Base-by-base conservation (phyloP, 768 basidiomycete species). In the Boletus coccyginus region DNA sequence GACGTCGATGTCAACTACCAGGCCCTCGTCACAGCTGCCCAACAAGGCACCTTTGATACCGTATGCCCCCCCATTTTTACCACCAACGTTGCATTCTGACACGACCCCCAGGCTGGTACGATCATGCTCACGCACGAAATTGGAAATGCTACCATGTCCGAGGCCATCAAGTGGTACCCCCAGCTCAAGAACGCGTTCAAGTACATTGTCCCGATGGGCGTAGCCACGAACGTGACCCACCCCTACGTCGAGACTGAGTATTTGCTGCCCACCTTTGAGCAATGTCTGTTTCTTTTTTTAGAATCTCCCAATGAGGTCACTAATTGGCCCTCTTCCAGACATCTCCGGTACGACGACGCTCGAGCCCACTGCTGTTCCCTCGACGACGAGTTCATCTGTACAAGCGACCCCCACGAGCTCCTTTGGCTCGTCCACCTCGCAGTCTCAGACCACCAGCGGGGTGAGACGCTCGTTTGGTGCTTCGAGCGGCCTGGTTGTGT, bases 121-220 rank as follows among this genome's bases (percentile, higher is more conserved):
- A 82, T 85, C 56, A 74, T 84, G 48, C 67, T 85, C 52, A 78
- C 79, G 5, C 85, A 86, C 55, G 85, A 86, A 55, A 62, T 85
- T 55, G 81, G 81, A 63, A 82, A 81, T 57, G 84, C 73, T 57
- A 86, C 85, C 5, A 85, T 86, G 85, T 62, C 67, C n/a, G 75
- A 81, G 61, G 85, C 84, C 1, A 62, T 82, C n/a, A 78, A 81
- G 49, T 81, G 70, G 58, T 80, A 84, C 56, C 62, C 71, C 2
- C 69, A 70, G 53, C 69, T 86, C 29, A 76, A 75, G 55, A 46
- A 68, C 5, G 74, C 74, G 0, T 86, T 86, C 63, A 36, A 67
- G 53, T 45, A 81, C 57, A 63, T 86, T 29, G 80, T 83, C 11
- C 84, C 85, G 17, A 68, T 86, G 42, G 78, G 75, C 13, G 78